Evolutionary conservation across 1,139 yeast genomes (phyloP), one percentile per base, ranked within the genome.

Genomic region (Yamadazyma dendronema): DNA sequence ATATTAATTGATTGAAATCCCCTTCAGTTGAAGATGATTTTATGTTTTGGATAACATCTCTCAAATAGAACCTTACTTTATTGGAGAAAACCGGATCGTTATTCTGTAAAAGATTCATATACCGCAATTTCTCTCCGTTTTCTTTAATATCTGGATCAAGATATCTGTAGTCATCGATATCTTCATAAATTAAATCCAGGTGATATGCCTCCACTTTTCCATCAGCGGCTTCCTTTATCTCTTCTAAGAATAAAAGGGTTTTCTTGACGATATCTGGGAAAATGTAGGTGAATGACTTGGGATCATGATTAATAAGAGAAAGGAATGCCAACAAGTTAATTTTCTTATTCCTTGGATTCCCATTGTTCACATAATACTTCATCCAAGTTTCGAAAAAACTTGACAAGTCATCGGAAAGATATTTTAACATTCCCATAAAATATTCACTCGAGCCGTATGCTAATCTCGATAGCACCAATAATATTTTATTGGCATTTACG

Each of bases 151-250:
- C 62, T 10, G 74, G 63, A 52, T 77, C 73, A 34, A 71, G 54
- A 44, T 70, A 72, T 22, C 72, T 61, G 44, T 66, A 67, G 41
- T 77, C 79, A 45, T 71, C 72, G 21, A 71, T 64, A 39, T 71
- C 76, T 35, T 77, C 82, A 42, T 77, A 79, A 0, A 70, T 58
- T 40, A 77, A 77, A 43, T 78, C 77, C 33, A 72, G 71, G 44
- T 77, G 79, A 51, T 84, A 84, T n/a, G 70, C 75, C 35, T 72
- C 78, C 48, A 87, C 79, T 36, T 73, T 77, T 0, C 90, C 90
- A 12, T 65, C 63, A 11, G 52, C 60, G 6, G 67, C 59, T 48
- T 86, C 95, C 39, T 82, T 79, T 10, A 84, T 70, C 53, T 88
- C 96, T 50, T 88, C 96, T 36, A 85, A 56, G 43, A 84, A 69